Evolutionary conservation across 1,284 basidiomycete species (phyloP).

Genomic region (Trichosporon faecale): DNA sequence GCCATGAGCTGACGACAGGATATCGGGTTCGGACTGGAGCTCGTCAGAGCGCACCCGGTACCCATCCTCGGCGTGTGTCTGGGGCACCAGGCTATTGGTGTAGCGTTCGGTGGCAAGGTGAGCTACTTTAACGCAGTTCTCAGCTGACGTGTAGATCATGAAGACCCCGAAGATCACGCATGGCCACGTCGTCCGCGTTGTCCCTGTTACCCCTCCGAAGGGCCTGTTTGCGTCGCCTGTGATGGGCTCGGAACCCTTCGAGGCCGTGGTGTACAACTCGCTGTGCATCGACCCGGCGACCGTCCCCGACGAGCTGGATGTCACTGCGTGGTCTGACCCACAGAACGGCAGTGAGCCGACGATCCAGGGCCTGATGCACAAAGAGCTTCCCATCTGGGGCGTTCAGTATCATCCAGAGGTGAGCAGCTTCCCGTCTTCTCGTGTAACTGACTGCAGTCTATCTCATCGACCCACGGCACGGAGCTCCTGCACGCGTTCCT

Average conservation of each 20-base stretch:
- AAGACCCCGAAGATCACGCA: conserved; percentile 57
- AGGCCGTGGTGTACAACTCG: conserved; percentile 76
- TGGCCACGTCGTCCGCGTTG: conserved; percentile 70
- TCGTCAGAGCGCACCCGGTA: conserved; percentile 40
- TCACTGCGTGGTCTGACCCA: conserved; percentile 53
- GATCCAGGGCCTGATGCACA: conserved; percentile 58
- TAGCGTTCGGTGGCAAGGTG: conserved; percentile 67
- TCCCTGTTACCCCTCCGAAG: conserved; percentile 29
- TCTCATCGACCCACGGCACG: conserved; percentile 51
- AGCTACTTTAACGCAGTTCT: conserved; percentile 23
- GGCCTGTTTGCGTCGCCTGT: conserved; percentile 39
- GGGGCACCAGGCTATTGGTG: conserved; percentile 83
- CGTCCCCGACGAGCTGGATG: conserved; percentile 53
- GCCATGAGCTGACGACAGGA: conserved; percentile 33
- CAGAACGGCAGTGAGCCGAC: conserved; percentile 36
- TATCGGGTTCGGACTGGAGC: conserved; percentile 49
- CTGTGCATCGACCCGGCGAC: conserved; percentile 53
- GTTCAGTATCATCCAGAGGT: conserved; percentile 94
- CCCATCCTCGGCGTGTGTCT: conserved; percentile 67
- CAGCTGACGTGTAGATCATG: conserved; percentile 37
- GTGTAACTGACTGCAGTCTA: conserved; percentile 46
- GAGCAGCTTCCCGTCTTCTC: too few relatives aligned
- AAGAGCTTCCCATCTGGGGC: conserved; percentile 73
- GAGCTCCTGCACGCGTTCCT: conserved; percentile 51
- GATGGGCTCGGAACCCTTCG: conserved; percentile 51